Evolutionary conservation across 495 filamentous ascomycete species (phyloP).

Genomic region (Thozetella sp.): DNA sequence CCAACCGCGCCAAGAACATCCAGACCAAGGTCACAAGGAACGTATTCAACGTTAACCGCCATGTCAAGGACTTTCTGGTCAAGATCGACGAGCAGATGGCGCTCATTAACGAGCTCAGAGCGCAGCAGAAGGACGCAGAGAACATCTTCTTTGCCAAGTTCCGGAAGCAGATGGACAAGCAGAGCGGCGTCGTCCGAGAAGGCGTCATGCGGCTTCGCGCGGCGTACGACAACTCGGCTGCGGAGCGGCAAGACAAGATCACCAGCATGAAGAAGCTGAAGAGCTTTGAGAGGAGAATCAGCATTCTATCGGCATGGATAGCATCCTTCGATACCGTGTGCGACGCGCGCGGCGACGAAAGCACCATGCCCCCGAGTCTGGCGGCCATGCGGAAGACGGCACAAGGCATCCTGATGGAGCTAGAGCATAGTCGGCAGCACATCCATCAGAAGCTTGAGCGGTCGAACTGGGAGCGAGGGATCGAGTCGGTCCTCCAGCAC

Average conservation of each 20-base stretch:
- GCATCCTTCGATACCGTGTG: conserved; percentile 87
- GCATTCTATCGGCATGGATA: conserved; percentile 85
- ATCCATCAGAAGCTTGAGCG: conserved; percentile 80
- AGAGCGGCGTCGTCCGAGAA: conserved; percentile 75
- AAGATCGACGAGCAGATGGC: conserved; percentile 97
- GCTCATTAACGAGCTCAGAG: conserved; percentile 90
- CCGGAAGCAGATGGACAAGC: conserved; percentile 83
- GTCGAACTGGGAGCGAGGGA: conserved; percentile 80
- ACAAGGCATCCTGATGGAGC: conserved; percentile 81
- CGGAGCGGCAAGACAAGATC: conserved; percentile 78
- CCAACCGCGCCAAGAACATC: conserved; percentile 98
- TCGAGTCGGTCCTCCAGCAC: conserved; percentile 87
- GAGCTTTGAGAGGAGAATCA: conserved; percentile 82
- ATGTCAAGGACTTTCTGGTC: conserved; percentile 97
- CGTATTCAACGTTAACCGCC: conserved; percentile 98
- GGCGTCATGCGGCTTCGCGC: conserved; percentile 77
- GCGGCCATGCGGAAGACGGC: conserved; percentile 83
- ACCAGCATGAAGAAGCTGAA: conserved; percentile 80
- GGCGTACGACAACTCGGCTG: conserved; percentile 82
- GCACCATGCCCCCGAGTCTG: conserved; percentile 65
- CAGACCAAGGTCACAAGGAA: conserved; percentile 99
- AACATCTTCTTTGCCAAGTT: conserved; percentile 86
- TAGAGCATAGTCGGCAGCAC: conserved; percentile 87
- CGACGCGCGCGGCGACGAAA: conserved; percentile 67
- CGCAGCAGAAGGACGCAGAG: conserved; percentile 90